Evolutionary conservation across 1,284 basidiomycete genomes (phyloP).

Genomic region (Apiotrichum laibachii): DNA sequence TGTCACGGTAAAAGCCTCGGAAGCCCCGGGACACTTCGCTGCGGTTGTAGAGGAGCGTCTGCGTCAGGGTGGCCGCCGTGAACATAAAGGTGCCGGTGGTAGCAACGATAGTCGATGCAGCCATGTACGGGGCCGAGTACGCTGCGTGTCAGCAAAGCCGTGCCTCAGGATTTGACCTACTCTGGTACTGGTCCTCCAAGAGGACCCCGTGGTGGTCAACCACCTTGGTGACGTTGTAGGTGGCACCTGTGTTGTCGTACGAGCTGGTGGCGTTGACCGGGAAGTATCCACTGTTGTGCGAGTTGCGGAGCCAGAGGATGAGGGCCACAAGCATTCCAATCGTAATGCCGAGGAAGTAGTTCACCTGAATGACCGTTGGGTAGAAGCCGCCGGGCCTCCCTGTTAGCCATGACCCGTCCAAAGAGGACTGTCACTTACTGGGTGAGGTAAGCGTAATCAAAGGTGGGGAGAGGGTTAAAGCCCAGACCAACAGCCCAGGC

Average conservation of each 20-base stretch:
- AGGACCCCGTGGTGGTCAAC: conserved; percentile 12
- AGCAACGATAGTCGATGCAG: conserved; percentile 1
- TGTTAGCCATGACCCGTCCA: no score
- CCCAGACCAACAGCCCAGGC: conserved; percentile 39
- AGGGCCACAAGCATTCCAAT: conserved; percentile 16
- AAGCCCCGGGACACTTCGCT: neutral
- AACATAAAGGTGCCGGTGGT: conserved; percentile 22
- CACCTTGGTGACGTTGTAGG: conserved; percentile 10
- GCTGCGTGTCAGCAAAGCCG: neutral
- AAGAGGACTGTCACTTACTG: no score
- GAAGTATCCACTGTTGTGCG: conserved; percentile 77
- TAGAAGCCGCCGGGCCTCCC: no score
- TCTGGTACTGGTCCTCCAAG: conserved; percentile 14
- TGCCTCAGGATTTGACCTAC: neutral
- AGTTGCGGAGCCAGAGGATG: conserved; percentile 53
- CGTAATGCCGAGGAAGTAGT: no score
- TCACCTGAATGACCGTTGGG: no score
- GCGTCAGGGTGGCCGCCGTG: neutral
- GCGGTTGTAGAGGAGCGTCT: no score
- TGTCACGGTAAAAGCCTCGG: no score
- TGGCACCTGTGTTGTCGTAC: conserved; percentile 14
- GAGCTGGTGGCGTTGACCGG: conserved; percentile 61
- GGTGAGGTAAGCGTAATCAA: no score
- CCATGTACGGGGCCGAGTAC: conserved; percentile 19
- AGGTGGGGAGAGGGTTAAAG: neutral